Evolutionary conservation across 1,284 basidiomycete genomes (phyloP).

Genomic region (Microbotryum saponariae): DNA sequence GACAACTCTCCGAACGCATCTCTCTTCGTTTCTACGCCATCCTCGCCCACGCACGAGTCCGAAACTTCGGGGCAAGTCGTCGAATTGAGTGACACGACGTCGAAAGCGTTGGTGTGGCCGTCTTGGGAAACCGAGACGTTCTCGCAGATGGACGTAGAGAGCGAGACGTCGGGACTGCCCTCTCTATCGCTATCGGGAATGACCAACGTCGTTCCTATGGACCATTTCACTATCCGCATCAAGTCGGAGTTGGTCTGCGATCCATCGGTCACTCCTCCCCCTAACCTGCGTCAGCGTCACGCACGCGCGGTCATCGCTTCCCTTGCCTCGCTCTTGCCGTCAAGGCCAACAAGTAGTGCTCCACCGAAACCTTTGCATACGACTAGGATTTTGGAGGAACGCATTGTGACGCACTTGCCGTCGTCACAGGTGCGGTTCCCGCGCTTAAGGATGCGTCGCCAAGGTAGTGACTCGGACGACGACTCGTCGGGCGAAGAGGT

Average conservation of each 20-base stretch:
- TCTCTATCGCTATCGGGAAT: conserved; percentile 13
- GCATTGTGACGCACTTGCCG: conserved; percentile 16
- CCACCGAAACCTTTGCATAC: background rate
- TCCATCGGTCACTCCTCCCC: background rate
- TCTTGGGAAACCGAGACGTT: too few species aligned
- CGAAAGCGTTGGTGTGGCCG: too few species aligned
- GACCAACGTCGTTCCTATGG: conserved; percentile 10
- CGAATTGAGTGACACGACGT: too few species aligned
- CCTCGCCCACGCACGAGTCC: too few species aligned
- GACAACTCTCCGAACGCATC: too few species aligned
- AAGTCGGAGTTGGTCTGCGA: background rate
- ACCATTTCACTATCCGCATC: conserved; percentile 23
- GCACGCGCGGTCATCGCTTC: background rate
- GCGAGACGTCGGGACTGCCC: background rate
- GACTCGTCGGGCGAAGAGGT: background rate
- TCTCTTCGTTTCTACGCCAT: too few species aligned
- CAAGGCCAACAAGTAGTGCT: background rate
- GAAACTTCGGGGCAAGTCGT: too few species aligned
- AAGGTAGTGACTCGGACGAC: conserved; percentile 7
- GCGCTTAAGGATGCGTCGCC: conserved; percentile 13
- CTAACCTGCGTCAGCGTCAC: background rate
- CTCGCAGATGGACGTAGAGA: too few species aligned
- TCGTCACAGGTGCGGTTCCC: conserved; percentile 14
- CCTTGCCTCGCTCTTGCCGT: background rate
- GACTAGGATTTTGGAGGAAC: background rate